A percentile compares a stretch with the other conserved stretches of the same genome.
phyloP scores from a whole-genome alignment of 2,329 filamentous ascomycete species.

The Stachybotrys elegans region DNA sequence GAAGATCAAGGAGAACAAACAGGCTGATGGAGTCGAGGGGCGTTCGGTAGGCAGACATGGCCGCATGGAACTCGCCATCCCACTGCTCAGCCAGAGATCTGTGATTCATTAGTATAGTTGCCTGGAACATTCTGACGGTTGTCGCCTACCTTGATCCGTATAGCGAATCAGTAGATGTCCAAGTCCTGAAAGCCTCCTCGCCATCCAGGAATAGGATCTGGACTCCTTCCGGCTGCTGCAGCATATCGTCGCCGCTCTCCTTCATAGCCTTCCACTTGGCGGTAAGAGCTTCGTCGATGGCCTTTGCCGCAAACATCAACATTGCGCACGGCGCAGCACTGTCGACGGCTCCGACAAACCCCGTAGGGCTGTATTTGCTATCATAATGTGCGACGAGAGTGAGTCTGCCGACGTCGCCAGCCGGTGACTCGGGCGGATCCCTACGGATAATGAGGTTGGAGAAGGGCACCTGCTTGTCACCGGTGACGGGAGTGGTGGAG shows the following conservation, averaged over 20 bases:
- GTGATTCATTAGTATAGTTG: constrained; percentile 3
- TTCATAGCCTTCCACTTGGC: constrained; percentile 76
- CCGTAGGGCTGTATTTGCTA: constrained; percentile 70
- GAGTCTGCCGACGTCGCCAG: constrained; percentile 72
- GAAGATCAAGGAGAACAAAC: constrained; percentile 86
- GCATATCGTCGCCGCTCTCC: constrained; percentile 46
- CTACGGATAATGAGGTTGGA: constrained; percentile 79
- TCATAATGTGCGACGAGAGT: constrained; percentile 95
- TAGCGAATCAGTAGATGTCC: constrained; percentile 77
- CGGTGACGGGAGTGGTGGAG: constrained; percentile 71
- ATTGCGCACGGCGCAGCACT: constrained; percentile 93
- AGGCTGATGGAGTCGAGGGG: constrained; percentile 76
- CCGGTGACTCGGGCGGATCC: constrained; percentile 76
- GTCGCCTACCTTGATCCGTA: constrained; percentile 72
- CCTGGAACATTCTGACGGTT: neutral
- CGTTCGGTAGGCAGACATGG: constrained; percentile 69
- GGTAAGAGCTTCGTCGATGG: constrained; percentile 73
- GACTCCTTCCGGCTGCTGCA: constrained; percentile 76
- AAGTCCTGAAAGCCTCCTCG: constrained; percentile 82
- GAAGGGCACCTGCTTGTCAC: constrained; percentile 70
- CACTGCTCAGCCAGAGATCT: constrained; percentile 74
- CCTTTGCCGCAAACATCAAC: constrained; percentile 78
- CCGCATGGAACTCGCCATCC: constrained; percentile 65
- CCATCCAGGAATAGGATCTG: constrained; percentile 90
- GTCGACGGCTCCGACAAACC: constrained; percentile 91